Percentiles rank a stretch among this genome's conserved stretches.
Conservation (phyloP, 257 asterid species). For the Ligustrum vulgare region DNA sequence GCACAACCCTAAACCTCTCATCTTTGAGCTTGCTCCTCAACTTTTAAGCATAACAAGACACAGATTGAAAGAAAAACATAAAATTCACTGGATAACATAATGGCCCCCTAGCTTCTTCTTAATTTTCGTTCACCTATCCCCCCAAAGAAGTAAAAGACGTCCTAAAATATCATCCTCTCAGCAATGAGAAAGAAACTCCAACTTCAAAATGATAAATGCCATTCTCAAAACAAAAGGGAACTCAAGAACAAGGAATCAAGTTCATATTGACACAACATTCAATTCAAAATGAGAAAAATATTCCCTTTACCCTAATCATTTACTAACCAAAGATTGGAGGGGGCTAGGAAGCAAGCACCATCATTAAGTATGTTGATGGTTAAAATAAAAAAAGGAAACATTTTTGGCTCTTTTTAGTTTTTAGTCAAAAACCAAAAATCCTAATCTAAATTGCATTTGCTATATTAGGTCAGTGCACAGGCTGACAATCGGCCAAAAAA, state of each 20-base stretch:
- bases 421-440: background rate
- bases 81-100: background rate
- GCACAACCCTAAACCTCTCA: background rate
- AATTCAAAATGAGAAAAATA: background rate
- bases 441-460: background rate
- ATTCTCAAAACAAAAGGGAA: background rate
- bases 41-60: background rate
- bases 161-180: background rate
- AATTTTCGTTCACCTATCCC: background rate
- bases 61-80: background rate
- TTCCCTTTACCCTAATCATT: background rate
- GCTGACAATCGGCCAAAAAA: too few species aligned
- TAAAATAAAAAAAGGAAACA: background rate
- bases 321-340: background rate
- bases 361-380: background rate
- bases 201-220: background rate
- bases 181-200: background rate
- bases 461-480: too few species aligned
- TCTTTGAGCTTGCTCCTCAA: background rate
- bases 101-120: background rate
- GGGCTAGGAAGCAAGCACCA: background rate
- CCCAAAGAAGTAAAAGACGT: background rate
- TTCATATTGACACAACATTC: background rate
- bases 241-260: background rate
- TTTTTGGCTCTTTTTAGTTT: background rate